Evolutionary conservation across 2,329 filamentous ascomycete genomes (phyloP), one percentile per base, ranked within the genome.

Genomic region (Apiospora phragmitis): DNA sequence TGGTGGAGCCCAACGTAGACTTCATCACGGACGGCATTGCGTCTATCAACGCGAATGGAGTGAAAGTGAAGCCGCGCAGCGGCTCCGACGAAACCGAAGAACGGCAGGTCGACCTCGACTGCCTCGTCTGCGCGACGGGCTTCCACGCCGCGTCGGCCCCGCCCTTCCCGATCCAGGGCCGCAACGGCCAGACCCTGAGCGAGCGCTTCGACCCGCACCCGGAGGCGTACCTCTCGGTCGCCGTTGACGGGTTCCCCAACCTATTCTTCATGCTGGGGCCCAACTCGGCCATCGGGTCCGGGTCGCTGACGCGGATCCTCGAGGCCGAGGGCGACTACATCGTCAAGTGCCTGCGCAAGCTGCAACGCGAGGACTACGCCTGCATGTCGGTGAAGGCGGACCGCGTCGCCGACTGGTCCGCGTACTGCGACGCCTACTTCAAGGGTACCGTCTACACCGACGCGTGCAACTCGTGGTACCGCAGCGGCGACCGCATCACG

Each of bases 391-490:
- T 86, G 1, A 85, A 81, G 74, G 73, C 78, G 1, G 80, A 84
- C 43, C 77, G 83, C 21, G 82, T 87, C 35, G 77, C 81, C 29
- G 85, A 87, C 71, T 88, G 86, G 74, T 80, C 79, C 55, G 80
- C 79, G 35, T 87, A 85, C 75, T 81, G 83, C 43, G 80, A 83
- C 51, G 81, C 82, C 68, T 85, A 87, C 73, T 85, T 88, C 75
- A 80, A 82, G 73, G 76, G 80, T 6, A 86, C 84, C 0, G 85
- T 87, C 2, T 87, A 86, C 75, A 77, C 80, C 7, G 85, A 84
- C 51, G 76, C 79, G 12, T 89, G 87, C 76, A 83, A 83, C 71
- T 86, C 84, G 69, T 89, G 87, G 87, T 89, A 89, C 76, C 85
- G 86, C 75, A 81, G 82, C 42, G 83, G 82, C 6, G 75, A 82